A percentile compares a stretch with the other conserved stretches of the same genome.
phyloP scores from a whole-genome alignment of 768 basidiomycete species.

The Psilocybe cyanescens region DNA sequence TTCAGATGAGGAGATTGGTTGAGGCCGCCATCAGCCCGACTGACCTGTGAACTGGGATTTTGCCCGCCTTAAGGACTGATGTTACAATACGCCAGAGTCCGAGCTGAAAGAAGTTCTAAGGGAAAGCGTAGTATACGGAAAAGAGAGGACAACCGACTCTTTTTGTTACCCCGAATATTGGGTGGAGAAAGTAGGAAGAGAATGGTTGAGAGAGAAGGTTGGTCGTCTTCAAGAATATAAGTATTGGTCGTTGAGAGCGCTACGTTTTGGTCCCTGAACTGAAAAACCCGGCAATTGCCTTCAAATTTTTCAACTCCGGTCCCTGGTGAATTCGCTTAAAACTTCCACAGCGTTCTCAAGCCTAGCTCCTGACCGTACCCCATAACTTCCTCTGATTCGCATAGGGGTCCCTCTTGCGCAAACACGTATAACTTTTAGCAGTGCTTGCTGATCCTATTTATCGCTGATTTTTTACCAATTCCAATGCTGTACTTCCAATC shows the following conservation, averaged over 20 bases:
- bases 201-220: constrained; percentile 31
- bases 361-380: constrained; percentile 1
- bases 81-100: constrained; percentile 72
- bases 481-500: background rate
- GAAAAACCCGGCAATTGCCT: constrained; percentile 51
- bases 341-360: constrained; percentile 16
- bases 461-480: background rate
- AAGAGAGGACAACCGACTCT: constrained; percentile 43
- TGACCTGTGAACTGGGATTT: constrained; percentile 68
- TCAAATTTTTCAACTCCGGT: constrained; percentile 56
- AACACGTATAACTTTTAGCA: background rate
- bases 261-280: constrained; percentile 50
- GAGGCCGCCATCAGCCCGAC: constrained; percentile 32
- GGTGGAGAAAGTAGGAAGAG: constrained; percentile 36
- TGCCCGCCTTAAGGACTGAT: constrained; percentile 81
- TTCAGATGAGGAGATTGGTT: constrained; percentile 10
- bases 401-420: background rate
- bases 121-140: constrained; percentile 22
- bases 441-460: background rate
- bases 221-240: constrained; percentile 45
- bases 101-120: constrained; percentile 30
- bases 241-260: constrained; percentile 44
- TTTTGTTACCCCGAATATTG: constrained; percentile 42
- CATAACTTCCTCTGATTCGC: too few species aligned
- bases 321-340: constrained; percentile 26